A percentile compares a stretch with the other conserved stretches of the same genome.
These are phyloP conservation scores for Fonsecaea nubica DNA, from an alignment of 2,329 filamentous ascomycete species.

Conservation along the genomic window DNA sequence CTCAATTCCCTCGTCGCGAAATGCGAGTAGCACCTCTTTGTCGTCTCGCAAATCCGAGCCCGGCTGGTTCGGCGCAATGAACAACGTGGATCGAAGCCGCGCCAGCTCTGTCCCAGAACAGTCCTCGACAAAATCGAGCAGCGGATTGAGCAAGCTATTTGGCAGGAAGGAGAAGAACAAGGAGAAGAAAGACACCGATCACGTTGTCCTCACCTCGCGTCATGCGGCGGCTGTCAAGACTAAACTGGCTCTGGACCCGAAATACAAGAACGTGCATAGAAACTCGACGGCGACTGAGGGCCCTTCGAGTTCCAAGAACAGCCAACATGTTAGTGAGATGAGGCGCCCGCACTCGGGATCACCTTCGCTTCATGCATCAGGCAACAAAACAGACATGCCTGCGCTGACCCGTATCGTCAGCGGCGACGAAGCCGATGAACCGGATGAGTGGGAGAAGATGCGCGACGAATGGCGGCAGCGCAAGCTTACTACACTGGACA, in stretches of 20 bases:
- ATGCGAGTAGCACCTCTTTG: slow-evolving; percentile 15
- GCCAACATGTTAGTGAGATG: slow-evolving; percentile 26
- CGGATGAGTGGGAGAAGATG: slow-evolving; percentile 32
- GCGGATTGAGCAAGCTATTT: slow-evolving; percentile 22
- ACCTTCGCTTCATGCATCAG: slow-evolving; percentile 26
- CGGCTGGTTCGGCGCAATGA: slow-evolving; percentile 21
- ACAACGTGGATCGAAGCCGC: slow-evolving; percentile 24
- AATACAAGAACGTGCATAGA: slow-evolving; percentile 17
- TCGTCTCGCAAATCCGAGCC: slow-evolving; percentile 30
- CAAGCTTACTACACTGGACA: slow-evolving; percentile 17
- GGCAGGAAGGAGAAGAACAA: slow-evolving; percentile 23
- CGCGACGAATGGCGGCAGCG: slow-evolving; percentile 33
- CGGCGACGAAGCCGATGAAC: slow-evolving; percentile 37
- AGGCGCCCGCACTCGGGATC: slow-evolving; percentile 38
- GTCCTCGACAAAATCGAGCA: slow-evolving; percentile 11
- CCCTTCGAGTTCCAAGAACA: slow-evolving; percentile 16
- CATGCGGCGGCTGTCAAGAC: slow-evolving; percentile 29
- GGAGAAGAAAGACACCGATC: slow-evolving; percentile 28
- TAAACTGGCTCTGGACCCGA: slow-evolving; percentile 25
- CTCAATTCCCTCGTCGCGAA: slow-evolving; percentile 3
- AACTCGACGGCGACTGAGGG: not conserved
- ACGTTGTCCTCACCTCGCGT: slow-evolving; percentile 20
- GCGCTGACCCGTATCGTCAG: slow-evolving; percentile 34
- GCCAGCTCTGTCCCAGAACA: slow-evolving; percentile 15
- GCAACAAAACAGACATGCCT: slow-evolving; percentile 28